Conservation (phyloP, 2,329 filamentous ascomycete species). For the Lachnum nothofagi region DNA sequence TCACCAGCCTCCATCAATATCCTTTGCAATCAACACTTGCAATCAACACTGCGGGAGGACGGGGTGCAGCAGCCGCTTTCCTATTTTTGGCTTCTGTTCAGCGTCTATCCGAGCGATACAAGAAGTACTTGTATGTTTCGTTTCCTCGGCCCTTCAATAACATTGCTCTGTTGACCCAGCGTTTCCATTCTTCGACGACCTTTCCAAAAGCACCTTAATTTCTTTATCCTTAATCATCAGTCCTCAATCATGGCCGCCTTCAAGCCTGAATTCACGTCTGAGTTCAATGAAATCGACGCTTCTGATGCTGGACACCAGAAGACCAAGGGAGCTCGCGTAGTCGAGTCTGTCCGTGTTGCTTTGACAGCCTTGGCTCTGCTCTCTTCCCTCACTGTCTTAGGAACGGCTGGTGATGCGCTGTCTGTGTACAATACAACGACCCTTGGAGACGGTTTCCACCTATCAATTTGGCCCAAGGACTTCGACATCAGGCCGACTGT, state of each 20-base stretch:
- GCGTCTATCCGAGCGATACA: slow-evolving; percentile 22
- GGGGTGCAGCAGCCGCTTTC: slow-evolving; percentile 9
- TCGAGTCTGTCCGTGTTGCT: slow-evolving; percentile 43
- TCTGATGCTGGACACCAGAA: slow-evolving; percentile 9
- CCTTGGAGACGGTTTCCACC: slow-evolving; percentile 41
- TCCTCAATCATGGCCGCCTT: slow-evolving; percentile 7
- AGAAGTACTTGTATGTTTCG: slow-evolving; percentile 31
- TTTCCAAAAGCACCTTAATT: not conserved
- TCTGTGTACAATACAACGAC: slow-evolving; percentile 52
- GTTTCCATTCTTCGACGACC: slow-evolving; percentile 1
- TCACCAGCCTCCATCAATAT: too few relatives aligned
- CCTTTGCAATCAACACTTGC: too few relatives aligned
- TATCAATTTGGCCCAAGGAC: slow-evolving; percentile 53
- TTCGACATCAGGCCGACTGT: slow-evolving; percentile 54
- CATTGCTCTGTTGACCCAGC: slow-evolving; percentile 16
- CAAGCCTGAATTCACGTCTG: slow-evolving; percentile 21
- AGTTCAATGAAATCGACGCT: slow-evolving; percentile 23
- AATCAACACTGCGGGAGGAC: too few relatives aligned
- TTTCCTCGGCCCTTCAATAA: slow-evolving; percentile 14
- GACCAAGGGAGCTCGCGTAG: slow-evolving; percentile 6
- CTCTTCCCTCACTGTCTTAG: slow-evolving; percentile 48
- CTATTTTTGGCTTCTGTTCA: slow-evolving; percentile 26
- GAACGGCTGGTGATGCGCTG: slow-evolving; percentile 50
- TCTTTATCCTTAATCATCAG: slow-evolving; percentile 1
- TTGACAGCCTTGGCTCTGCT: slow-evolving; percentile 48